Evolutionary conservation across 805 yeast genomes (phyloP).

Genomic region (Candida chilensis): DNA sequence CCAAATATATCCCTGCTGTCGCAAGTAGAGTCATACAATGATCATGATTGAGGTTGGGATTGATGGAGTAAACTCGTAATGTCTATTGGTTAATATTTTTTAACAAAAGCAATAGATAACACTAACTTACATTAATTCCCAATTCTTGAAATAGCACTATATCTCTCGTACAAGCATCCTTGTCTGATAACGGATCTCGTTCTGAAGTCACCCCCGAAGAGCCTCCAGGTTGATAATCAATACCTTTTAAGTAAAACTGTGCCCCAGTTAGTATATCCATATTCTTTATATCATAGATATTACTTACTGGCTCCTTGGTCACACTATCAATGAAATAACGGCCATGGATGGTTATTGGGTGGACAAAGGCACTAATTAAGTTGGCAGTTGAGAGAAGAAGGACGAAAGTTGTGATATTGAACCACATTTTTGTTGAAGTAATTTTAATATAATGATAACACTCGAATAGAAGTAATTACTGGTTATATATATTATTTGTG

Average conservation of each 20-base stretch:
- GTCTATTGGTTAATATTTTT: conserved; percentile 25
- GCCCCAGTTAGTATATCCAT: conserved; percentile 4
- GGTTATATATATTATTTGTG: too few species aligned
- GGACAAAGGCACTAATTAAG: conserved; percentile 19
- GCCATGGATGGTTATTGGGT: conserved; percentile 65
- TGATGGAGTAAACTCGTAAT: conserved; percentile 78
- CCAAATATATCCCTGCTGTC: conserved; percentile 83
- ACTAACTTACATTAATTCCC: conserved; percentile 55
- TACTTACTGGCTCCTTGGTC: conserved; percentile 60
- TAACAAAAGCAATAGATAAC: conserved; percentile 1
- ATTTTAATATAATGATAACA: too few species aligned
- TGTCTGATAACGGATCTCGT: conserved; percentile 72
- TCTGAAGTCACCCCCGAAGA: conserved; percentile 57
- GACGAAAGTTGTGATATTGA: too few species aligned
- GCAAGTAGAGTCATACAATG: conserved; percentile 88
- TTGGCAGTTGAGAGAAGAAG: not conserved
- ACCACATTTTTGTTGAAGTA: too few species aligned
- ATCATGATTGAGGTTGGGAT: conserved; percentile 77
- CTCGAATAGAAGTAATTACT: too few species aligned
- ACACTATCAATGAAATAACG: conserved; percentile 69
- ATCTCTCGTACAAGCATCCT: conserved; percentile 71
- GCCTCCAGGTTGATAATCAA: conserved; percentile 96
- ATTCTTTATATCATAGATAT: not conserved
- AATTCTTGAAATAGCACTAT: conserved; percentile 70
- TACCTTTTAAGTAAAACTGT: conserved; percentile 73